These are phyloP conservation scores for Dispira parvispora DNA, from an alignment of 192 early-diverging fungal genomes.

Conservation along the genomic window DNA sequence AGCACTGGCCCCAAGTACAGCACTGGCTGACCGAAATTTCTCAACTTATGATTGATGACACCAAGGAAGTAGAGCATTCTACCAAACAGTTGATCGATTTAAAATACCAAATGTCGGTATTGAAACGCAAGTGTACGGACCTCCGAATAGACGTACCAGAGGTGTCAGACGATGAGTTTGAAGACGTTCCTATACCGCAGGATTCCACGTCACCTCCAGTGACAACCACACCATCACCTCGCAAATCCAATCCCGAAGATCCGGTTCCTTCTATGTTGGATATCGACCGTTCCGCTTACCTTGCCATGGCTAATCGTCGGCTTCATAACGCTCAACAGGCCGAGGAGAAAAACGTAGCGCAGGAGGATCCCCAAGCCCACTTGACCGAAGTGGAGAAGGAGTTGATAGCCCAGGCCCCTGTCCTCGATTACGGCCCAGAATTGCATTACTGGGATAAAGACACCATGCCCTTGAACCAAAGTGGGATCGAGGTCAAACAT, in stretches of 20 bases:
- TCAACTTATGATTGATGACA: slow-evolving; percentile 15
- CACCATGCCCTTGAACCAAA: slow-evolving; percentile 36
- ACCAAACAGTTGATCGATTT: slow-evolving; percentile 23
- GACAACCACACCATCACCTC: background rate
- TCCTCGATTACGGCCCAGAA: slow-evolving; percentile 47
- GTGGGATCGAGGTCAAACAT: slow-evolving; percentile 37
- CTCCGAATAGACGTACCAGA: background rate
- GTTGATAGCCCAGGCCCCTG: slow-evolving; percentile 37
- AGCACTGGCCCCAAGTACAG: slow-evolving; percentile 24
- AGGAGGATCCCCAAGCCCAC: slow-evolving; percentile 6
- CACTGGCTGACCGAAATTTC: slow-evolving; percentile 28
- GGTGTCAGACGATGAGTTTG: slow-evolving; percentile 23
- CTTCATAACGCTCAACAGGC: slow-evolving; percentile 8
- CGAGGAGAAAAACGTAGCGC: background rate
- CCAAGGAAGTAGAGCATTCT: slow-evolving; percentile 19
- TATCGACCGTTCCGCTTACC: slow-evolving; percentile 13
- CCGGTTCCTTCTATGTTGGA: slow-evolving; percentile 20
- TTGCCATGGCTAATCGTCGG: slow-evolving; percentile 15
- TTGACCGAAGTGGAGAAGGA: slow-evolving; percentile 22
- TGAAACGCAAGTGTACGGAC: slow-evolving; percentile 18
- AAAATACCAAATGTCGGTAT: slow-evolving; percentile 15
- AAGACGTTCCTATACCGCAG: background rate
- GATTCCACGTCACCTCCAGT: no score
- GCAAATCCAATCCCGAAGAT: slow-evolving; percentile 8
- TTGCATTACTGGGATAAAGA: slow-evolving; percentile 46